Percentiles rank a stretch among this genome's conserved stretches.
Evolutionary conservation across 805 yeast species (phyloP).

Genomic region (Candida stauntonica): DNA sequence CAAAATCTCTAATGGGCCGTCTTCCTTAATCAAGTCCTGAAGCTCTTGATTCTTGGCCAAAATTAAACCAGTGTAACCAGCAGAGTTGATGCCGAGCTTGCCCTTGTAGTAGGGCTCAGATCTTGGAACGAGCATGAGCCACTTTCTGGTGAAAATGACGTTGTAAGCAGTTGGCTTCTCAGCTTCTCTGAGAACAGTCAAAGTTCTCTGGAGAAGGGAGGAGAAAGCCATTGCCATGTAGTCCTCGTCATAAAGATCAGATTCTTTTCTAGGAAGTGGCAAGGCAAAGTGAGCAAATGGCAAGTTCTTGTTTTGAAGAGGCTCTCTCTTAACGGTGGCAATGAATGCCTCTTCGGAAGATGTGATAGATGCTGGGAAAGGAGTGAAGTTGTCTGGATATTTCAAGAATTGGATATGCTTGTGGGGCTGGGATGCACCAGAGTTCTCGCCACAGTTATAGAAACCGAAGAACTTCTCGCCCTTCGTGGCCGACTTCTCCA

Average conservation of each 20-base stretch:
- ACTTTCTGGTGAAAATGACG: slow-evolving; percentile 72
- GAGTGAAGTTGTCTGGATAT: slow-evolving; percentile 53
- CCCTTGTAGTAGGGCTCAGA: slow-evolving; percentile 44
- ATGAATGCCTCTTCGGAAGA: slow-evolving; percentile 44
- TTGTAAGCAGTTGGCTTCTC: slow-evolving; percentile 62
- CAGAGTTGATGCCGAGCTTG: slow-evolving; percentile 61
- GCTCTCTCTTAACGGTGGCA: slow-evolving; percentile 52
- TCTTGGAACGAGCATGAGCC: slow-evolving; percentile 88
- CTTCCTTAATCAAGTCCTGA: slow-evolving; percentile 40
- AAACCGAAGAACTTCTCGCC: slow-evolving; percentile 66
- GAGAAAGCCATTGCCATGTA: slow-evolving; percentile 64
- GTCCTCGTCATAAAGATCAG: slow-evolving; percentile 44
- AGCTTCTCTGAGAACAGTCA: slow-evolving; percentile 60
- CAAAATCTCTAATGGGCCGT: slow-evolving; percentile 48
- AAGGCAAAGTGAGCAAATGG: slow-evolving; percentile 81
- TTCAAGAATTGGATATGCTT: slow-evolving; percentile 86
- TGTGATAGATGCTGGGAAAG: slow-evolving; percentile 53
- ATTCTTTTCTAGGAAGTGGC: slow-evolving; percentile 45
- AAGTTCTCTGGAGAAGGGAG: slow-evolving; percentile 63
- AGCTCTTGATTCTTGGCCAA: slow-evolving; percentile 66
- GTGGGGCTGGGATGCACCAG: slow-evolving; percentile 95
- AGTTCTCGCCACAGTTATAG: slow-evolving; percentile 80
- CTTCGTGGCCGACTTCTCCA: slow-evolving; percentile 37
- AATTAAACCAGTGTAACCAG: slow-evolving; percentile 76
- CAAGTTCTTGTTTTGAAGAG: slow-evolving; percentile 54